Conservation (phyloP, 2,329 filamentous ascomycete genomes). For the Coleophoma crateriformis region DNA sequence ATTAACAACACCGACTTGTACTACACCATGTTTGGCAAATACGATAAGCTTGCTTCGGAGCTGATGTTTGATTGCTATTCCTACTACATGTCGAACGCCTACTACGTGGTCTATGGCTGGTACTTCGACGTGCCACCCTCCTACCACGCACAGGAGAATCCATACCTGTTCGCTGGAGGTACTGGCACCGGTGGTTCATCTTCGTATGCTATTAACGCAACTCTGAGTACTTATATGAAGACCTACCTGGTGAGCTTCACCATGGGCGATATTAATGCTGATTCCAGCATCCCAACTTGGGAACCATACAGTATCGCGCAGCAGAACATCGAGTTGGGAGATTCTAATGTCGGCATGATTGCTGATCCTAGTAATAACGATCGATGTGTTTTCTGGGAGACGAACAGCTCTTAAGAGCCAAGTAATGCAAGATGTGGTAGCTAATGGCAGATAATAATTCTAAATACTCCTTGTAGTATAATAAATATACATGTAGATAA, state of each 20-base stretch:
- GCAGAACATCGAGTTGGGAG: constrained; percentile 1
- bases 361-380: constrained; percentile 1
- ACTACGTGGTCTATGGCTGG: background rate
- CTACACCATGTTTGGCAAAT: constrained; percentile 4
- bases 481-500: no score
- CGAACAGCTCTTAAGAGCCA: background rate
- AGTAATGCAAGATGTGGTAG: no score
- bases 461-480: no score
- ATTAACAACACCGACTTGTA: constrained; percentile 3
- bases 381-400: constrained; percentile 1
- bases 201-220: constrained; percentile 1
- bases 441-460: no score
- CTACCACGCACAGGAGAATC: constrained; percentile 2
- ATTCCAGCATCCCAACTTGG: constrained; percentile 1
- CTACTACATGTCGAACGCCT: constrained; percentile 1
- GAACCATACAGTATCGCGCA: background rate
- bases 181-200: constrained; percentile 1
- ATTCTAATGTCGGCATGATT: constrained; percentile 1
- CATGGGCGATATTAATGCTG: constrained; percentile 1
- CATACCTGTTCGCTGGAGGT: constrained; percentile 2
- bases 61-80: background rate
- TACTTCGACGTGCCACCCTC: constrained; percentile 2
- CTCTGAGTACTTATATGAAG: background rate
- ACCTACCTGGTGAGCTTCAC: constrained; percentile 1
- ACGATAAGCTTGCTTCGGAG: background rate